Evolutionary conservation across 148 eudicot genomes (phyloP), one percentile per base, ranked within the genome.

Genomic region (Rhododendron henanense): DNA sequence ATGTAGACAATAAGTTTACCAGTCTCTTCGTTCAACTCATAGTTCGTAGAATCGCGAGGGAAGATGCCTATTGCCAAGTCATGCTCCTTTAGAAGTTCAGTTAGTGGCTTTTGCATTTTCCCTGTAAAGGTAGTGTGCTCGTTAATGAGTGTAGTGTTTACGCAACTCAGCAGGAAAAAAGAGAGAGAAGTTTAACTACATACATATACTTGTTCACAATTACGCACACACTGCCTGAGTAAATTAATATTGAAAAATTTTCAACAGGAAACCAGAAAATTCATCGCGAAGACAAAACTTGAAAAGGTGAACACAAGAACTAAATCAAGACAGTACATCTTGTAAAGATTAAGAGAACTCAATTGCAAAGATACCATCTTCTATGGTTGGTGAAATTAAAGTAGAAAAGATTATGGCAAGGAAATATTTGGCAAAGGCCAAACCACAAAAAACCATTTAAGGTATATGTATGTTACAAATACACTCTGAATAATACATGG

Each of bases 11-110:
- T 91, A 50, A 95, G 93, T 89, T 90, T 95, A 78, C 89, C 81
- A 0, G 98, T 94, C 87, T 92, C 89, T 78, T 95, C 98, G 78
- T 97, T 93, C 84, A 97, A 94, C 92, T 97, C 98, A 9, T 94
- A 97, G 86, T 94, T 94, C 78, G 98, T 97, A 25, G 94, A 98
- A 84, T 97, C 96, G 78, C 92, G 94, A 19, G 99, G 98, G 85
- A 97, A 97, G 87, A 97, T 90, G 23, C 99, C 99, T 19, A 87
- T 88, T 41, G 98, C 87, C 55, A 97, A 85, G 89, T 95, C 96
- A 75, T 94, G 90, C 57, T 97, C 98, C 90, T 97, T 92, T 10
- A 97, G 92, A 75, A 97, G 92, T 74, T 97, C 98, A 9, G 93
- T 92, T 84, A 95, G 88, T 53, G 99, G 94, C 89, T 92, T 93